A percentile compares a stretch with the other conserved stretches of the same genome.
Conservation (phyloP, 305 asterid genomes). For the Solanum hybrid region DNA sequence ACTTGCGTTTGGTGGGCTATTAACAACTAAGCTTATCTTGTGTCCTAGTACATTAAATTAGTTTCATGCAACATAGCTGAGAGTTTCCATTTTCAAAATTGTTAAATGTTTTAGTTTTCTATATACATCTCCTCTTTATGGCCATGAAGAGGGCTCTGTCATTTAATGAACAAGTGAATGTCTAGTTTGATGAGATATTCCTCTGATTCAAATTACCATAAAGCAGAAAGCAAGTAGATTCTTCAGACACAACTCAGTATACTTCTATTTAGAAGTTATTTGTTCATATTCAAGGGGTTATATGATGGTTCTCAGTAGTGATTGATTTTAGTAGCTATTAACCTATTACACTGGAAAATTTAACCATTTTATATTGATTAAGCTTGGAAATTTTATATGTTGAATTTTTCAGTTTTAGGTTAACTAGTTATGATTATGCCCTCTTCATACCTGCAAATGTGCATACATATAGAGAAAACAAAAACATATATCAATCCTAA, state of each 20-base stretch:
- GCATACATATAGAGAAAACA: not conserved
- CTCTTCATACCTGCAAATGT: not conserved
- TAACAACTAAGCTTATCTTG: not conserved
- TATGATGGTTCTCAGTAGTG: not conserved
- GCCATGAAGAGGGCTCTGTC: not conserved
- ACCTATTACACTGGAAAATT: not conserved
- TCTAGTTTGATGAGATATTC: conserved; percentile 45
- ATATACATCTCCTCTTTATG: too few species aligned
- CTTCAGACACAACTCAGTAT: too few species aligned
- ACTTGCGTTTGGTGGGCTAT: not conserved
- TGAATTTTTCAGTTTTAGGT: not conserved
- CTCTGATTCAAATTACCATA: conserved; percentile 22
- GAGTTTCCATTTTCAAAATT: not conserved
- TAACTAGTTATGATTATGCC: not conserved
- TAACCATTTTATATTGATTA: not conserved
- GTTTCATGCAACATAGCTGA: not conserved
- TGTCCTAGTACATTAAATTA: not conserved
- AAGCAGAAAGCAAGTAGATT: too few species aligned
- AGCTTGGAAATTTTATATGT: not conserved
- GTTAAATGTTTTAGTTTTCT: too few species aligned
- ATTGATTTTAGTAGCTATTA: too few species aligned
- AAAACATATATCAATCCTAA: not conserved
- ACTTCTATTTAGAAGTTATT: not conserved
- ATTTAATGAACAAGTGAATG: conserved; percentile 35
- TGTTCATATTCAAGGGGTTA: not conserved